Percentiles rank a stretch among this genome's conserved stretches.
Conservation (phyloP, 1,284 basidiomycete genomes). For the Marasmius sp. region DNA sequence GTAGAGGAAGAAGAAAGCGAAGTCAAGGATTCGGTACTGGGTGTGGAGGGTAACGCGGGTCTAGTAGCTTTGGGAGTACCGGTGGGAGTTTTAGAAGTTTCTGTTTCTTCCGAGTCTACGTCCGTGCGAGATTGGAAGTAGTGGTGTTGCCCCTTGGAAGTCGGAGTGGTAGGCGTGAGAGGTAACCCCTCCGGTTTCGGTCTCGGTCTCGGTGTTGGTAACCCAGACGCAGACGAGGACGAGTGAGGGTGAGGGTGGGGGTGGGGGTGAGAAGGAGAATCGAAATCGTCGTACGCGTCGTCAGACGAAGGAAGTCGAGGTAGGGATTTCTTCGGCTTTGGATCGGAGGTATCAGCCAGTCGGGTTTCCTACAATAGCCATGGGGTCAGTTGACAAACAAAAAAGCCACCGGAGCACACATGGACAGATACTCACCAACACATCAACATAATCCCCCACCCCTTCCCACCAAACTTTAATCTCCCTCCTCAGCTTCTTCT, state of each 20-base stretch:
- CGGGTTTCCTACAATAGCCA: conserved; percentile 44
- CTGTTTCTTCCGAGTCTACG: too few species aligned
- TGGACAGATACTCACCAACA: conserved; percentile 42
- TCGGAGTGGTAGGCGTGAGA: not conserved
- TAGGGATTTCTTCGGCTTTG: conserved; percentile 43
- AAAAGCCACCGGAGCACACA: not conserved
- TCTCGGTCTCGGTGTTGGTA: conserved; percentile 15
- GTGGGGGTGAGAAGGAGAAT: too few species aligned
- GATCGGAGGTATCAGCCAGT: too few species aligned
- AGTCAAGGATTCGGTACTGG: not conserved
- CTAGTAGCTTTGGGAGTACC: conserved; percentile 5
- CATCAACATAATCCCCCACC: conserved; percentile 57
- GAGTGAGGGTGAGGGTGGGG: too few species aligned
- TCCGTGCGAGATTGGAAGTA: not conserved
- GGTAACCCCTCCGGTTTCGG: conserved; percentile 10
- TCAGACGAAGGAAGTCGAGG: conserved; percentile 58
- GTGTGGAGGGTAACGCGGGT: not conserved
- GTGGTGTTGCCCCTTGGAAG: not conserved
- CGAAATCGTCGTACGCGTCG: conserved; percentile 41
- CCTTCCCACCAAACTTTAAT: conserved; percentile 68
- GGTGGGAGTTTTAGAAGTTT: too few species aligned
- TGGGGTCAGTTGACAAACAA: conserved; percentile 4
- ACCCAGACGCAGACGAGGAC: conserved; percentile 20
- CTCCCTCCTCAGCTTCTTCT: conserved; percentile 50
- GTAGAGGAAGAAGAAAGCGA: conserved; percentile 7